These are phyloP conservation scores for Rhizophagus clarus DNA, from an alignment of 192 early-diverging fungal genomes.

Conservation along the genomic window DNA sequence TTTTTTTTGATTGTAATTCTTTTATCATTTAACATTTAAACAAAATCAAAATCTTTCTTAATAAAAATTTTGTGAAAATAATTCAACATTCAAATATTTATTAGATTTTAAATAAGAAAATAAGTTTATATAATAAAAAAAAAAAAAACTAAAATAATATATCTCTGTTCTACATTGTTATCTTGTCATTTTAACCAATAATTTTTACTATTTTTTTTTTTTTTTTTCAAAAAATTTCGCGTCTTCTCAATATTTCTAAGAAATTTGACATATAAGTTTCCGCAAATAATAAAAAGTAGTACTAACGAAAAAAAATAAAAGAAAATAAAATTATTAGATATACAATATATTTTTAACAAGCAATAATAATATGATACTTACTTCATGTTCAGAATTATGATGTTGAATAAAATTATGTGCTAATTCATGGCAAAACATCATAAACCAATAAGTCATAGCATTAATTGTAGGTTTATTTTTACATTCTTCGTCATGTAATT, in stretches of 20 bases:
- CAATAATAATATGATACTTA: neutral
- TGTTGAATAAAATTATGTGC: conserved; percentile 70
- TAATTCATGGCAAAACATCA: conserved; percentile 81
- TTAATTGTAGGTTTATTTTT: conserved; percentile 32
- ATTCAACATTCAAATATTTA: no score
- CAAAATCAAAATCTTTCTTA: no score
- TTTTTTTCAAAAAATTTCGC: no score
- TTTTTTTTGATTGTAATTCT: no score
- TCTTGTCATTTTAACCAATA: no score
- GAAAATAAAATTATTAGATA: neutral
- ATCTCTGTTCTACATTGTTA: no score
- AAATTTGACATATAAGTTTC: neutral
- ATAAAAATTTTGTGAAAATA: no score
- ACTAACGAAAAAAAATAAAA: neutral
- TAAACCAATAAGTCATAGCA: conserved; percentile 78
- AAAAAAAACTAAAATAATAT: no score
- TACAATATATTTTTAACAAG: neutral
- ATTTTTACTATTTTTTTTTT: no score
- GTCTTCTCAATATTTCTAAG: neutral
- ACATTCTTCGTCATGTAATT: conserved; percentile 55
- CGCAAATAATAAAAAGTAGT: neutral
- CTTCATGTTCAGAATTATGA: conserved; percentile 77
- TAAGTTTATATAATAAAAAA: no score
- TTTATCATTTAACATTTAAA: no score
- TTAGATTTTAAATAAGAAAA: no score